Base-by-base conservation (phyloP, 108 stramenopile species). In the Fistulifera pelliculosa region DNA sequence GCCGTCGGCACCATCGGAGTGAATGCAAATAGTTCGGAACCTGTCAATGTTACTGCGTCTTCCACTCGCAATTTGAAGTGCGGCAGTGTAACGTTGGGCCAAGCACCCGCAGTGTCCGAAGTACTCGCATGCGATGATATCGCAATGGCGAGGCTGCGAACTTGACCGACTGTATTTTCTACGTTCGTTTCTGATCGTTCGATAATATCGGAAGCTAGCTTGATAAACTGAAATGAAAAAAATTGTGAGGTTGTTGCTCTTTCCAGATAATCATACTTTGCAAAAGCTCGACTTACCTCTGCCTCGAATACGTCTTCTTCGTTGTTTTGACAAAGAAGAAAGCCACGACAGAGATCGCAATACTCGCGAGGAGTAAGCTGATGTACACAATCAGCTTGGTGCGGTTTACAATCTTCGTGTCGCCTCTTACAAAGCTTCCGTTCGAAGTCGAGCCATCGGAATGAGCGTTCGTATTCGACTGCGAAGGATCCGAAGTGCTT, bases 1-100 rank as follows among this genome's bases (percentile, higher is more conserved):
- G 3, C 25, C 22, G 6, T 5, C 21, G 5, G 17, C 4, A 51
- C 50, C 17, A 26, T 26, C 6, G 50, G 50, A 17, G 50, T 16
- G 50, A 26, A 51, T 5, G 15, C 22, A 5, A 51, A 22, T 5
- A 51, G 50, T 5, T 16, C 22, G 15, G 50, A 51, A 4, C 25
- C 25, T 6, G 50, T 22, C 22, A 51, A 23, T 4, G 5, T 7
- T 4, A 17, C 6, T 4, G 44, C 44, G 3, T 45, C 44, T 19
- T 45, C 7, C 44, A 21, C 44, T 17, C 11, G 44, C 21, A 5
- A 11, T 6, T 4, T 3, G 48, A 80, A 80, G 42, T 71, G 27
- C 1, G 75, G 73, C 25, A 80, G 59, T 23, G 75, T 80, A 38
- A 62, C 66, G 58, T 77, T 77, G 10, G 79, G 79, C 75, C 75